A percentile compares a stretch with the other conserved stretches of the same genome.
phyloP scores from a whole-genome alignment of 1,284 basidiomycete species.

The Puccinia triticina region DNA sequence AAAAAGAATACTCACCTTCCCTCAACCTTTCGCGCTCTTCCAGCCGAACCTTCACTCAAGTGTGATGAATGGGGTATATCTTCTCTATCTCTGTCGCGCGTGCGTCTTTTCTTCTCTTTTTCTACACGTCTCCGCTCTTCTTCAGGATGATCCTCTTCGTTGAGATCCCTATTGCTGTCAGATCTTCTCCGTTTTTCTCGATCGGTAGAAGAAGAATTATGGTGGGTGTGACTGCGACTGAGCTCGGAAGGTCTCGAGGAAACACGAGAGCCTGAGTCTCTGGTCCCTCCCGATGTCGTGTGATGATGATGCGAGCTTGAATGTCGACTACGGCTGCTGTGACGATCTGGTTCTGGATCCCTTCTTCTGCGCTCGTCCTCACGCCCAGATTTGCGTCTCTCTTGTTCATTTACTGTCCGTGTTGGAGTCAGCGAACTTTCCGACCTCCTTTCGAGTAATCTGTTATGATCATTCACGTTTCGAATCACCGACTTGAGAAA shows the following conservation, averaged over 20 bases:
- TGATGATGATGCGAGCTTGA: not conserved
- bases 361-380: not conserved
- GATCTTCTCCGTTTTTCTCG: not conserved
- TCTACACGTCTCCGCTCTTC: not conserved
- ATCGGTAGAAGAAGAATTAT: too few relatives aligned
- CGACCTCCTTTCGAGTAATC: conserved; percentile 51
- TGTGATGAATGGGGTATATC: not conserved
- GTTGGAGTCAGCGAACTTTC: conserved; percentile 24
- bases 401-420: not conserved
- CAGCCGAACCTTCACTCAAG: not conserved
- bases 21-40: not conserved
- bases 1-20: not conserved
- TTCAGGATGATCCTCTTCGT: not conserved
- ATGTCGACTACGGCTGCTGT: not conserved
- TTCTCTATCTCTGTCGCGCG: not conserved
- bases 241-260: not conserved
- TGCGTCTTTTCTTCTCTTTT: not conserved
- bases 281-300: not conserved
- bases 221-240: not conserved
- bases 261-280: too few relatives aligned
- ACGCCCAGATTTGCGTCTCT: not conserved
- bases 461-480: conserved; percentile 57
- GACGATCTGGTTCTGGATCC: not conserved
- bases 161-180: not conserved
- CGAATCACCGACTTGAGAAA: conserved; percentile 55